Evolutionary conservation across 305 asterid genomes (phyloP).

Genomic region (Solanum aculeatissimum): DNA sequence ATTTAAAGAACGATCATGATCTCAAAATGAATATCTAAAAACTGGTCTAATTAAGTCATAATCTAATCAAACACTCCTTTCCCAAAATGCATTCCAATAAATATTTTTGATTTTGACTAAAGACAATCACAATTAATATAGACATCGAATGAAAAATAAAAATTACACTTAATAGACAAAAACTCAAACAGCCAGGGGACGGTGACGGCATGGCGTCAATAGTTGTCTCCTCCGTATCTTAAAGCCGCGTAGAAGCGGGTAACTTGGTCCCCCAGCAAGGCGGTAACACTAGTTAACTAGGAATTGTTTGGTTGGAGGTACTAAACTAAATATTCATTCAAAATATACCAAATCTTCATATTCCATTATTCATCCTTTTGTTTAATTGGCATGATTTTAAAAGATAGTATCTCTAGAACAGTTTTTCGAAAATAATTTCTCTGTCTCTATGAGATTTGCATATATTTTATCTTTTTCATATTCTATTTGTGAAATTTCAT

Average conservation of each 20-base stretch:
- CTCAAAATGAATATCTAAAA: too few species aligned
- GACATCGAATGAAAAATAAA: too few species aligned
- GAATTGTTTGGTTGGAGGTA: background rate
- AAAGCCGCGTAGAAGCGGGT: conserved; percentile 23
- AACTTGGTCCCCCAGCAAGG: conserved; percentile 20
- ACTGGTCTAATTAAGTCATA: background rate
- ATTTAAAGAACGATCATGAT: too few species aligned
- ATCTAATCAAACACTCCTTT: background rate
- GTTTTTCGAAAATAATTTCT: too few species aligned
- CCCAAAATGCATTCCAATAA: too few species aligned
- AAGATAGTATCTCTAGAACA: too few species aligned
- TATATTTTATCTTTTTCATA: too few species aligned
- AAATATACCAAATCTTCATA: background rate
- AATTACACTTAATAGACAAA: background rate
- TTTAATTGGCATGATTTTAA: background rate
- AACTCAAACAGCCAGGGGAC: background rate
- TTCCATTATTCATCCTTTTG: background rate
- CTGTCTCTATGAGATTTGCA: too few species aligned
- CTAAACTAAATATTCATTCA: background rate
- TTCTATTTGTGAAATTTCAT: too few species aligned
- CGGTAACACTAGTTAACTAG: background rate
- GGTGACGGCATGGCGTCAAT: background rate
- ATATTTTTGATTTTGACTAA: background rate
- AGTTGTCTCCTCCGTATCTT: background rate
- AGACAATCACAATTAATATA: too few species aligned